Conservation (phyloP, 1,284 basidiomycete species). For the Microbotryomycetes sp. region DNA sequence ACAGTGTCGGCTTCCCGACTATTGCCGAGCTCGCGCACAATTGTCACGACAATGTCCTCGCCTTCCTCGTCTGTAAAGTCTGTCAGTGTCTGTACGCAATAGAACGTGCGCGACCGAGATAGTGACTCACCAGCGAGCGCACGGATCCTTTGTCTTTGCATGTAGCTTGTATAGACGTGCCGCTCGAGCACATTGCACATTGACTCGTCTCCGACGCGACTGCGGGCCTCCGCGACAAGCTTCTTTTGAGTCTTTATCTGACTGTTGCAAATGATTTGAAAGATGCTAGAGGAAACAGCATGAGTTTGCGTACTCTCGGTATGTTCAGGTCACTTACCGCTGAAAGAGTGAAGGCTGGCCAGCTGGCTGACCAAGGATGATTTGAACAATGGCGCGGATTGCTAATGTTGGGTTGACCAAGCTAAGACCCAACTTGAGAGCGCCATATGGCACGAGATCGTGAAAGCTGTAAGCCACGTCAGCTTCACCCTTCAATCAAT, state of each 20-base stretch:
- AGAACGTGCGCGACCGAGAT: neutral
- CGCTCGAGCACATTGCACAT: constrained; percentile 12
- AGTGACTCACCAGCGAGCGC: constrained; percentile 6
- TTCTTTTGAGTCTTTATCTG: constrained; percentile 24
- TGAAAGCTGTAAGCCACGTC: constrained; percentile 12
- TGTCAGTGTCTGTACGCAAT: too few species aligned
- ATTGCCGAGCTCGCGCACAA: constrained; percentile 17
- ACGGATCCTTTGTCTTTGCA: constrained; percentile 14
- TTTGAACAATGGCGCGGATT: constrained; percentile 22
- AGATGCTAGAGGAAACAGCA: constrained; percentile 10
- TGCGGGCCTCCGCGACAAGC: constrained; percentile 15
- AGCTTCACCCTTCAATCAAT: neutral
- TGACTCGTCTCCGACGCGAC: neutral
- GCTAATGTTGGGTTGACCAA: constrained; percentile 31
- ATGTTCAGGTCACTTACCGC: constrained; percentile 1
- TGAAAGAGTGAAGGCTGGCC: constrained; percentile 29
- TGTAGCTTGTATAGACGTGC: constrained; percentile 23
- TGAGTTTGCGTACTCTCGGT: neutral
- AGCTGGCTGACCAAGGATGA: constrained; percentile 26
- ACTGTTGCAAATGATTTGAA: constrained; percentile 15
- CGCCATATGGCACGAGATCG: constrained; percentile 25
- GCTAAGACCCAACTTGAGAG: constrained; percentile 23
- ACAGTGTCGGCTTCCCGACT: constrained; percentile 6
- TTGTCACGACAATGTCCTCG: constrained; percentile 28
- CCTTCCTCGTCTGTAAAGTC: constrained; percentile 2